These are phyloP conservation scores for Podospora sp. DNA, from an alignment of 495 filamentous ascomycete species.

Conservation along the genomic window DNA sequence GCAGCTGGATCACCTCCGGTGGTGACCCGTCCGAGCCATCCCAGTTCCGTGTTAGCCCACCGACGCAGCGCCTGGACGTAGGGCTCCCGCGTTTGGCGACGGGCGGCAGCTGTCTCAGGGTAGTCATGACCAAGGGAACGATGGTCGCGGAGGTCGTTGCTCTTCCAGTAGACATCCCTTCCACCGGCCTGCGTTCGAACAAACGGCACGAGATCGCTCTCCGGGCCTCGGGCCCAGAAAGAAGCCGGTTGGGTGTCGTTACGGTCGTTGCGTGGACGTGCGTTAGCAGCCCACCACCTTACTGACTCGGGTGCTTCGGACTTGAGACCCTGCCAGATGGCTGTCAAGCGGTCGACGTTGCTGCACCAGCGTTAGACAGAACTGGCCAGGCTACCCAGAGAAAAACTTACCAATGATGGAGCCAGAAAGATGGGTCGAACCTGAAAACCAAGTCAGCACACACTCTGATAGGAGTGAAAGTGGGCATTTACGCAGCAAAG, in stretches of 20 bases:
- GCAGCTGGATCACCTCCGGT: neutral
- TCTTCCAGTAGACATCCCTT: neutral
- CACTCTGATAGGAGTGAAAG: neutral
- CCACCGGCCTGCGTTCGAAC: neutral
- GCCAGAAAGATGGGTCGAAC: slow-evolving; percentile 7
- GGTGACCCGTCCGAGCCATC: neutral
- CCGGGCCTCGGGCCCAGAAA: neutral
- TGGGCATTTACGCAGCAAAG: neutral
- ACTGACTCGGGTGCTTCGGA: neutral
- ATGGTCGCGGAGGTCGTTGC: neutral
- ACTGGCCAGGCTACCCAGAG: neutral
- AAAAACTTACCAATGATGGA: neutral
- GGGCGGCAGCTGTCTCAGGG: slow-evolving; percentile 1
- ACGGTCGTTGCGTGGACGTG: neutral
- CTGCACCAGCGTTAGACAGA: neutral
- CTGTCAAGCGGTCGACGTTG: neutral
- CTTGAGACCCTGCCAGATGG: slow-evolving; percentile 2
- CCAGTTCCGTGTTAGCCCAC: neutral
- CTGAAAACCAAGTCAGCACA: neutral
- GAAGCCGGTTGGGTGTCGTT: neutral
- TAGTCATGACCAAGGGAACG: neutral
- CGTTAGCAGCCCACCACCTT: neutral
- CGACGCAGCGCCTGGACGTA: slow-evolving; percentile 1
- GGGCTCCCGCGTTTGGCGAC: neutral
- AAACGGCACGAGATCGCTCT: slow-evolving; percentile 2